Evolutionary conservation across 768 basidiomycete genomes (phyloP), one percentile per base, ranked within the genome.

Genomic region (Tephrocybe sp.): DNA sequence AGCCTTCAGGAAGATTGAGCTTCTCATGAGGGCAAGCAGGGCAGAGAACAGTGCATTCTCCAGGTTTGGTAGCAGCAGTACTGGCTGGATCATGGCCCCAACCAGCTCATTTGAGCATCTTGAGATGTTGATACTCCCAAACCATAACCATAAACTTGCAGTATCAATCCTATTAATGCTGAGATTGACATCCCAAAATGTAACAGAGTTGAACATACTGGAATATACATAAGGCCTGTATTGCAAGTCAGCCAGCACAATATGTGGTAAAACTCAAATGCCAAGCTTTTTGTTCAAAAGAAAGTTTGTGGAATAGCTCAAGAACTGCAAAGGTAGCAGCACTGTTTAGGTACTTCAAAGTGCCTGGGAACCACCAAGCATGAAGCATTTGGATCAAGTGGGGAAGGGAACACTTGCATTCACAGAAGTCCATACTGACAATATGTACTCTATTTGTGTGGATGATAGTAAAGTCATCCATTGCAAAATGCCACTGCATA

Each of bases 371-470:
- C n/a, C 58, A 48, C 0, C 58, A 38, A 21, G 48, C 46, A 4
- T 63, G 60, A 1, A 76, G 63, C 0, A 75, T 62, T 41, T 75
- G 71, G 2, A 48, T 51, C 2, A 50, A 40, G 14, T 56, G 53
- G 5, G 12, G 42, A 11, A 45, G 26, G 4, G 50, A 39, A 1
- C 11, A 20, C 21, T 50, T 24, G 33, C 71, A 73, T 0, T 57
- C 61, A 51, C 71, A 73, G 39, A 65, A 73, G 25, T 65, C 58
- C 14, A 73, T 11, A 0, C 48, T 50, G 14, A 73, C 62, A 6
- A 48, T 32, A 28, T 72, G 69, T 10, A 73, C 55, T 0, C 62
- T 58, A 40, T 65, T 60, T 14, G 37, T 39, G 28, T 64, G 48
- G 23, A 71, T 55, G 7, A 73, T 50, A 0, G 57, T 26, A 45